Conservation (phyloP, 495 filamentous ascomycete genomes). For the Aspergillus funiculosus region DNA sequence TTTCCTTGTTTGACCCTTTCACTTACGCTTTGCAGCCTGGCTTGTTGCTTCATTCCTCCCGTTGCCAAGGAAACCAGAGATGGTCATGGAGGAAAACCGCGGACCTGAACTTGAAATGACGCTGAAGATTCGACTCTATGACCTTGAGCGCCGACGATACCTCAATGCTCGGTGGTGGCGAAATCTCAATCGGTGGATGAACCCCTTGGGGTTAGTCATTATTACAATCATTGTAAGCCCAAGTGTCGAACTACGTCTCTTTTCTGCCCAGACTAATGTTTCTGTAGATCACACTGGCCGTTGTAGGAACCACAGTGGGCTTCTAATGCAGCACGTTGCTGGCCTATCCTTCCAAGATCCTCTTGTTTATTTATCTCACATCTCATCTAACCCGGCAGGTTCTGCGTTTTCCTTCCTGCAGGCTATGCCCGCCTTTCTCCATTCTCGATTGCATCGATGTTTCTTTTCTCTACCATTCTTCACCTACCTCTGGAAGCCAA, state of each 20-base stretch:
- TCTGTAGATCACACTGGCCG: constrained; percentile 50
- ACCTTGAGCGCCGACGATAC: constrained; percentile 57
- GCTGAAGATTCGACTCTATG: constrained; percentile 38
- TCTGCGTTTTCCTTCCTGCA: background rate
- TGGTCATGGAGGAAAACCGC: constrained; percentile 24
- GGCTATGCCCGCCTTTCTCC: constrained; percentile 12
- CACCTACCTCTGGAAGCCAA: constrained; percentile 6
- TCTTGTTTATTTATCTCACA: background rate
- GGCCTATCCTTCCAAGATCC: background rate
- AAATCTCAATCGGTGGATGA: constrained; percentile 83
- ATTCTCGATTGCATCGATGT: constrained; percentile 6
- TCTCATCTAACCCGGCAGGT: background rate
- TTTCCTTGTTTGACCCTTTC: background rate
- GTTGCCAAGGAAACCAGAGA: constrained; percentile 53
- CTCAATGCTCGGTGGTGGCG: constrained; percentile 92
- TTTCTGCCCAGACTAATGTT: constrained; percentile 12
- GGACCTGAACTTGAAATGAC: constrained; percentile 38
- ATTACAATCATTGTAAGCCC: constrained; percentile 65
- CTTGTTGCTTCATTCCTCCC: constrained; percentile 79
- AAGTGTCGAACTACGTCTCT: background rate
- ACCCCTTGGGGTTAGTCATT: constrained; percentile 68
- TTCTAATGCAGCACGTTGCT: constrained; percentile 28
- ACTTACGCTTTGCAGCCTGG: constrained; percentile 55
- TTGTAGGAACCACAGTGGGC: constrained; percentile 48
- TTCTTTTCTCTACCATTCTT: constrained; percentile 12